Evolutionary conservation across 352 stramenopile species (phyloP).

Genomic region (Phytophthora pseudosyringae): DNA sequence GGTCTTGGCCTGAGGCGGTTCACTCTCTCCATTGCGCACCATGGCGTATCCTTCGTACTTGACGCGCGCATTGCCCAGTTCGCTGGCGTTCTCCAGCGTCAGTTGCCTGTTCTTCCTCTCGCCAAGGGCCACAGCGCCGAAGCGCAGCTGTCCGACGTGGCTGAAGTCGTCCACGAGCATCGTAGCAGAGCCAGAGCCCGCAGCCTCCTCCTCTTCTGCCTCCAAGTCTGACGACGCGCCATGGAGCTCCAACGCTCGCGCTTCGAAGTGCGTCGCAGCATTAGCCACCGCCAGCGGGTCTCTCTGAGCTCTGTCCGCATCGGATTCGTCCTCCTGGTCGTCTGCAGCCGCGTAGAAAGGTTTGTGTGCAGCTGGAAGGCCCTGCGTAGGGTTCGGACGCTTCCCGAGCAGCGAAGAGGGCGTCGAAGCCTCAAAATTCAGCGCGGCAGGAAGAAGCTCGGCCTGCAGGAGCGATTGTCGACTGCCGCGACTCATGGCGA

Average conservation of each 20-base stretch:
- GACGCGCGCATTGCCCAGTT: conserved; percentile 61
- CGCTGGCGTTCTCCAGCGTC: conserved; percentile 64
- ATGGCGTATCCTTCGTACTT: conserved; percentile 76
- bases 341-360: conserved; percentile 6
- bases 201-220: background rate
- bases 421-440: conserved; percentile 1
- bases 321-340: conserved; percentile 2
- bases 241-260: conserved; percentile 26
- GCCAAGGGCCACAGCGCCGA: conserved; percentile 58
- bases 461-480: conserved; percentile 1
- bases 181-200: conserved; percentile 3
- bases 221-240: conserved; percentile 7
- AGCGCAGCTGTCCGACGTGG: conserved; percentile 48
- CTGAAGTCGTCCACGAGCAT: conserved; percentile 61
- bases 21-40: conserved; percentile 14
- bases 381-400: conserved; percentile 8
- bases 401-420: conserved; percentile 33
- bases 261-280: conserved; percentile 29
- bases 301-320: background rate
- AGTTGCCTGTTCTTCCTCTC: conserved; percentile 56
- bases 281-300: conserved; percentile 8
- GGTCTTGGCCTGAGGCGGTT: conserved; percentile 19
- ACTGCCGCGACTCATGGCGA: conserved; percentile 19
- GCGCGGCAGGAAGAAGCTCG: background rate
- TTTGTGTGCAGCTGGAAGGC: conserved; percentile 2